A percentile compares a stretch with the other conserved stretches of the same genome.
Evolutionary conservation across 345 rosid species (phyloP).

Genomic region (Eucalyptus cloeziana): DNA sequence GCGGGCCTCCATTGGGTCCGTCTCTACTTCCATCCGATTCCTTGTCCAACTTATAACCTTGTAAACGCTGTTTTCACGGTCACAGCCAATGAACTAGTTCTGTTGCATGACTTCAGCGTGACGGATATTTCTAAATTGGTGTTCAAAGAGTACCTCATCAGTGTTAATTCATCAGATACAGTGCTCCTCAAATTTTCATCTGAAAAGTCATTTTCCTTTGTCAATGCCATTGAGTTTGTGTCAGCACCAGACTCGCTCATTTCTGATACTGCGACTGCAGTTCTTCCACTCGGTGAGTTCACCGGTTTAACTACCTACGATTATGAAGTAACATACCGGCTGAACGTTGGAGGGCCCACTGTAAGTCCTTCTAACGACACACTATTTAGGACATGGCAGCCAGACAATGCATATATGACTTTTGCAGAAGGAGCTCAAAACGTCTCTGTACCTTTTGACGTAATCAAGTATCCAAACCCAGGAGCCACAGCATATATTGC

Average conservation of each 20-base stretch:
- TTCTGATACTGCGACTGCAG: constrained; percentile 34
- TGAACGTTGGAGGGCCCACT: constrained; percentile 60
- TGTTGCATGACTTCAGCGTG: constrained; percentile 47
- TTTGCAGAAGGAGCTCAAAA: constrained; percentile 46
- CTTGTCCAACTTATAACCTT: constrained; percentile 41
- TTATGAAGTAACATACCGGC: constrained; percentile 43
- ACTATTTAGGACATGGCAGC: constrained; percentile 57
- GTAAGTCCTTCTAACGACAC: constrained; percentile 43
- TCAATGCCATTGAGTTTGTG: constrained; percentile 66
- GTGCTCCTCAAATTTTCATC: constrained; percentile 53
- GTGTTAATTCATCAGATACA: constrained; percentile 10
- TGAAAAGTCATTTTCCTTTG: constrained; percentile 36
- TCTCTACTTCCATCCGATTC: constrained; percentile 64
- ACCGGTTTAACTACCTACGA: constrained; percentile 31
- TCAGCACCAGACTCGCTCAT: constrained; percentile 51
- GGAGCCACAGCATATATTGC: constrained; percentile 41
- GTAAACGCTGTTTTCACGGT: constrained; percentile 41
- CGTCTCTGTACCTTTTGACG: constrained; percentile 11
- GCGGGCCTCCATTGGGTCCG: constrained; percentile 76
- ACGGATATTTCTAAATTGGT: constrained; percentile 3
- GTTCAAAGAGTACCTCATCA: constrained; percentile 64
- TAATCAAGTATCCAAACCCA: constrained; percentile 26
- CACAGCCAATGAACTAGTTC: constrained; percentile 43
- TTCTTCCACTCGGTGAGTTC: constrained; percentile 29
- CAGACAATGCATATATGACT: constrained; percentile 30